Base-by-base conservation (phyloP, 2,329 filamentous ascomycete species). In the Colletotrichum sp. region DNA sequence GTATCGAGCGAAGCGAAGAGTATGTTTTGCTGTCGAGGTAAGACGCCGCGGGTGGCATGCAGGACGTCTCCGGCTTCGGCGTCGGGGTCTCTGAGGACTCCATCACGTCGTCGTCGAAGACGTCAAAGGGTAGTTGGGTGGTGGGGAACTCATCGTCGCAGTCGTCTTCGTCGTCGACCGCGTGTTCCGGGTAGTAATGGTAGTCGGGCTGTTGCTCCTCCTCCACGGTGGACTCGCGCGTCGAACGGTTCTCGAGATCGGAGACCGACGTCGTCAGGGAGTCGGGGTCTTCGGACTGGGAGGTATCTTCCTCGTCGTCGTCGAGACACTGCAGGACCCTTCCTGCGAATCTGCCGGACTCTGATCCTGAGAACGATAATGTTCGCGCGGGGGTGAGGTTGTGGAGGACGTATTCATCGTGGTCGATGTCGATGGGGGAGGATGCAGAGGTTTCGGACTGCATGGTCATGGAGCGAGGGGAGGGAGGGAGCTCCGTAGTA, bases 301-400 rank as follows among this genome's bases (percentile, higher is more conserved):
- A 89, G 49, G 83, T 83, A 5, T 81, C 80, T 63, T 83, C 81
- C 9, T 83, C 71, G 72, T 87, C 86, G 49, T 87, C 86, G 25
- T 81, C 74, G 22, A 81, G 77, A 63, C 70, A 72, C 29, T 76
- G 62, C 7, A 70, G 25, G 30, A 57, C 65, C 79, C 72, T 79
- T 84, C 19, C 66, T 77, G 80, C 77, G 71, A 88, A 84, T 25
- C 79, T 81, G 30, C 86, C 88, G 3, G 86, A 85, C 77, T 90
- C 89, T 0, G 86, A 88, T 67, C 88, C 88, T 2, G 89, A 90
- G 78, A 90, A 90, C 3, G 90, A 91, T 70, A 89, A 83, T 16
- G 87, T 88, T 70, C 89, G 87, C 11, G 88, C 86, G 7, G 88
- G 86, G 2, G 87, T 87, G 65, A 84, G 82, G 57, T 78, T 79